Base-by-base conservation (phyloP, 352 stramenopile species). In the Plasmopara muralis region DNA sequence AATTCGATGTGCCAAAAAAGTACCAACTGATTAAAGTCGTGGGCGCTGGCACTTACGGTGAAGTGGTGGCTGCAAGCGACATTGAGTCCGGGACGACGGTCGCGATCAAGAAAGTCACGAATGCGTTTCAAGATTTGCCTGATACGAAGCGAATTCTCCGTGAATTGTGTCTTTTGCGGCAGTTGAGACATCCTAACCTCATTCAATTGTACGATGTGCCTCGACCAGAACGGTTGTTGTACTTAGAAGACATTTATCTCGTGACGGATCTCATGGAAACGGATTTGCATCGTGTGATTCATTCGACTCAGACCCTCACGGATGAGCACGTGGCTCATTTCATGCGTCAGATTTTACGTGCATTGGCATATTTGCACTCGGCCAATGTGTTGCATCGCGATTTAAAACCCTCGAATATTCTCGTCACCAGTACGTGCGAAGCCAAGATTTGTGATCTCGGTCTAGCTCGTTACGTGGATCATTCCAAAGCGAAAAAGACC, bases 161-260 rank as follows among this genome's bases (percentile, higher is more conserved):
- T 9, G 96, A 98, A 60, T 83, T 98, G 44, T 89, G 83, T 42
- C 57, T 97, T 30, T 67, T 97, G 30, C 70, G 84, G 4, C 82
- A 94, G 43, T 57, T 98, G 68, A 66, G 67, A 5, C 87, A 95
- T 37, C 80, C 93, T 10, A 96, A 97, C 45, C 73, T 99, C 47
- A 96, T 99, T 33, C 70, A 80, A 30, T 82, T 98, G 43, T 81
- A 93, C 39, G 93, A 98, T 62, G 83, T 98, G 42, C 83, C 96
- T 59, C 87, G 91, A 4, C 94, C 95, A 2, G 77, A 88, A 54
- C 88, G 90, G 29, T 71, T 97, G 13, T 87, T 89, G 53, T 95
- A 98, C 57, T 94, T 98, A 50, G 82, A 97, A 55, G 95, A 98
- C 70, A 95, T 98, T 34, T 98, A 98, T 55, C 85, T 98, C 13